Base-by-base conservation (phyloP, 2,329 filamentous ascomycete genomes). In the Epichloe bromicola region DNA sequence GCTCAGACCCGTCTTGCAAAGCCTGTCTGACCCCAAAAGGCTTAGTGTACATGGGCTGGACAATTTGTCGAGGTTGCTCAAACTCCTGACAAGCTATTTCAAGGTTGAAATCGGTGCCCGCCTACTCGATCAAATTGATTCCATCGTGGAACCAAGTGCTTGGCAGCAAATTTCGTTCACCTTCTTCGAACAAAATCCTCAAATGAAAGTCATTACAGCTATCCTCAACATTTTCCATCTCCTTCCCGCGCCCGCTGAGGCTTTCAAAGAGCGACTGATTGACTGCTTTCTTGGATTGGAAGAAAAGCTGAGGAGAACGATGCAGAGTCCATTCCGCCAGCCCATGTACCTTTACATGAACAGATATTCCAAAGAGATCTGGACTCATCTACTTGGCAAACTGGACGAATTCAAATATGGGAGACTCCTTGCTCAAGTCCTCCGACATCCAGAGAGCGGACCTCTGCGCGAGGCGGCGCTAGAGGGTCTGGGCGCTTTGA, bases 181-280 rank as follows among this genome's bases (percentile, higher is more conserved):
- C 1, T 83, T 96, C 58, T 88, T 97, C 53, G 94, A 98, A 65
- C 90, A 97, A 63, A 86, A 93, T 59, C 79, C 80, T 14, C 83
- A 88, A 58, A 95, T 98, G 85, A 95, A 93, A 69, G 86, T 97
- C 45, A 88, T 97, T 38, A 86, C 89, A 3, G 88, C 91, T 0
- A 94, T 97, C 50, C 85, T 98, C 65, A 93, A 95, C 62, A 91
- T 98, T 51, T 98, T 98, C 66, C 90, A 97, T 64, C 76, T 98
- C n/a, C 75, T 99, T 4, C 93, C 94, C 0, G 78, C 88, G 0
- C 88, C 88, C 10, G 94, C 94, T 2, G 87, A 90, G 54, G 82
- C 84, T 15, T 98, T 98, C 65, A 89, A 97, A 67, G 88, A 90
- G 54, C 81, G 86, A 33, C 78, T 98, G 42, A 88, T 97, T 46